Percentiles rank a stretch among this genome's conserved stretches.
Evolutionary conservation across 768 basidiomycete genomes (phyloP).

Genomic region (Auricularia sp.): DNA sequence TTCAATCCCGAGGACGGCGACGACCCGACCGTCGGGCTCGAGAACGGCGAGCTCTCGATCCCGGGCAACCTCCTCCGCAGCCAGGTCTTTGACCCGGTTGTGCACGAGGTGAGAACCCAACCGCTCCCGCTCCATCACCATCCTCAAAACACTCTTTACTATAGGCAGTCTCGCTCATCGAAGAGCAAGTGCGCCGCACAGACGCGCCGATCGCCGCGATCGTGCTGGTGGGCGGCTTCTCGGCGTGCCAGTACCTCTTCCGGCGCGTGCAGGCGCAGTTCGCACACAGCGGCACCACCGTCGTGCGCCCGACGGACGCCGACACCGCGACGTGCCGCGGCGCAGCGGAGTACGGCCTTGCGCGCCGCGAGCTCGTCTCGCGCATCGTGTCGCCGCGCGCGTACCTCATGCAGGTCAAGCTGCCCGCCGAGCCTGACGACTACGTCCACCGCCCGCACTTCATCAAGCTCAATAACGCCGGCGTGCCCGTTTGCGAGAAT

Average conservation of each 20-base stretch:
- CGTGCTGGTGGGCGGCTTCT: conserved; percentile 84
- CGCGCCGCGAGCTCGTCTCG: conserved; percentile 64
- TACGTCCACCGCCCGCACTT: conserved; percentile 78
- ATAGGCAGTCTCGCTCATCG: conserved; percentile 69
- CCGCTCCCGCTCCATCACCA: background rate
- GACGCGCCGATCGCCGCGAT: conserved; percentile 71
- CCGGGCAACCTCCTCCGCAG: conserved; percentile 68
- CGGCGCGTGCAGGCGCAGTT: conserved; percentile 67
- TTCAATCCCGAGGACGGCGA: conserved; percentile 81
- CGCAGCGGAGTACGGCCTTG: conserved; percentile 80
- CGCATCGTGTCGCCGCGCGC: conserved; percentile 73
- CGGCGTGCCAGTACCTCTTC: conserved; percentile 74
- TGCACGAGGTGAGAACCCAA: conserved; percentile 47
- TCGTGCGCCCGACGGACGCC: conserved; percentile 75
- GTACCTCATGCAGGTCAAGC: conserved; percentile 85
- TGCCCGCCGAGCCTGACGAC: conserved; percentile 81
- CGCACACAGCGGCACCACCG: conserved; percentile 52
- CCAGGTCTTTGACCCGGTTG: conserved; percentile 83
- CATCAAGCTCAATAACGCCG: conserved; percentile 67
- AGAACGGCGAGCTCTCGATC: conserved; percentile 76
- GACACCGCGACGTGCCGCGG: conserved; percentile 84
- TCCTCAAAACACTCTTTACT: background rate
- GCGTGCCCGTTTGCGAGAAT: conserved; percentile 74
- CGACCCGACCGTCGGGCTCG: conserved; percentile 66
- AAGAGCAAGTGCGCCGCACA: conserved; percentile 58